phyloP scores from a whole-genome alignment of 257 asterid genomes.

The Solanum clarkiae region DNA sequence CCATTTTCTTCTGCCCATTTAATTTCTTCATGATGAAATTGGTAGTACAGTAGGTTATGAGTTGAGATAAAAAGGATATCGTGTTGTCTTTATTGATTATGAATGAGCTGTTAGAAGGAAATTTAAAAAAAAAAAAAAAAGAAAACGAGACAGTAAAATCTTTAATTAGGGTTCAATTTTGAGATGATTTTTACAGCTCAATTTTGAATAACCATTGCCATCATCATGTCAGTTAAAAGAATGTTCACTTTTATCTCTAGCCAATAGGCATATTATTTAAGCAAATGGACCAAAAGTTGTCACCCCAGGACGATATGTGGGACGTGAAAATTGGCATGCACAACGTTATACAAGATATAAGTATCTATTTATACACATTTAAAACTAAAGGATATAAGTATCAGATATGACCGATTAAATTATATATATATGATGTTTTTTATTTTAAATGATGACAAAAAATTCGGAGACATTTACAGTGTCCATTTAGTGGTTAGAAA shows the following conservation, averaged over 20 bases:
- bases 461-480: too few relatives aligned
- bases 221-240: too few relatives aligned
- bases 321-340: too few relatives aligned
- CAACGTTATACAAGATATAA: too few relatives aligned
- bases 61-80: neutral
- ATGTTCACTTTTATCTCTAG: neutral
- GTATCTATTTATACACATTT: too few relatives aligned
- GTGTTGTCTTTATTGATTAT: neutral
- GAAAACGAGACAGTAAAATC: neutral
- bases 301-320: too few relatives aligned
- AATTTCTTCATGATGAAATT: neutral
- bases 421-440: too few relatives aligned
- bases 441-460: too few relatives aligned
- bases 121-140: too few relatives aligned
- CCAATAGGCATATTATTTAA: neutral
- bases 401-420: too few relatives aligned
- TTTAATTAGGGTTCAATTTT: neutral
- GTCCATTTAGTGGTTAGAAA: too few relatives aligned
- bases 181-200: neutral
- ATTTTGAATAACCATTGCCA: neutral
- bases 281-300: neutral
- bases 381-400: too few relatives aligned
- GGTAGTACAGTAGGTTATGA: neutral
- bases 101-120: neutral
- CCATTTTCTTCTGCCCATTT: neutral